Evolutionary conservation across 2,329 filamentous ascomycete species (phyloP).

Genomic region (Alternaria novae-zelandiae): DNA sequence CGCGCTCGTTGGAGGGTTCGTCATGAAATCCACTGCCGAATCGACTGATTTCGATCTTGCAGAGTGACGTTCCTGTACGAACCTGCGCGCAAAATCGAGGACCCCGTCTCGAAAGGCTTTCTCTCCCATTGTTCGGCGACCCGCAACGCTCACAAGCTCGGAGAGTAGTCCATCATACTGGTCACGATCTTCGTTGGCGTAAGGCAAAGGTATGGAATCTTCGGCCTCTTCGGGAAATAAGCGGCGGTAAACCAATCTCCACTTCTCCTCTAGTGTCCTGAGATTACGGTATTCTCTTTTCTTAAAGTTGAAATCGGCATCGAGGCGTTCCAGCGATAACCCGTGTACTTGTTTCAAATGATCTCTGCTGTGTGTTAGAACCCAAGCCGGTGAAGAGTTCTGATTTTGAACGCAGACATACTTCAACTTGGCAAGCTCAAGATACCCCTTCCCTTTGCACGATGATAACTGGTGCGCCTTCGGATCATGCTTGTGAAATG

Average conservation of each 20-base stretch:
- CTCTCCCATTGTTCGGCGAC: background rate
- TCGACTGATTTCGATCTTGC: background rate
- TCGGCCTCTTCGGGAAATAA: background rate
- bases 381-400: background rate
- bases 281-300: fast-evolving
- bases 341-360: constrained; percentile 5
- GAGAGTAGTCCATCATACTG: background rate
- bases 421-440: constrained; percentile 11
- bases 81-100: background rate
- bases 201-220: background rate
- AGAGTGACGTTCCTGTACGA: background rate
- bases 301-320: background rate
- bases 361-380: background rate
- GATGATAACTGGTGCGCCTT: background rate
- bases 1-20: background rate
- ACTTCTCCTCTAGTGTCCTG: background rate
- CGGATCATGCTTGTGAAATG: background rate
- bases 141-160: background rate
- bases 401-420: background rate
- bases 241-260: background rate
- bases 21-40: background rate
- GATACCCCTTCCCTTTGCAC: constrained; percentile 3
- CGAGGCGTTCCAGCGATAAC: background rate
- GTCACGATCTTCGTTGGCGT: background rate
- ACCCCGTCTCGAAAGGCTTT: background rate